Conservation (phyloP, 345 rosid genomes). For the Citrus medica region DNA sequence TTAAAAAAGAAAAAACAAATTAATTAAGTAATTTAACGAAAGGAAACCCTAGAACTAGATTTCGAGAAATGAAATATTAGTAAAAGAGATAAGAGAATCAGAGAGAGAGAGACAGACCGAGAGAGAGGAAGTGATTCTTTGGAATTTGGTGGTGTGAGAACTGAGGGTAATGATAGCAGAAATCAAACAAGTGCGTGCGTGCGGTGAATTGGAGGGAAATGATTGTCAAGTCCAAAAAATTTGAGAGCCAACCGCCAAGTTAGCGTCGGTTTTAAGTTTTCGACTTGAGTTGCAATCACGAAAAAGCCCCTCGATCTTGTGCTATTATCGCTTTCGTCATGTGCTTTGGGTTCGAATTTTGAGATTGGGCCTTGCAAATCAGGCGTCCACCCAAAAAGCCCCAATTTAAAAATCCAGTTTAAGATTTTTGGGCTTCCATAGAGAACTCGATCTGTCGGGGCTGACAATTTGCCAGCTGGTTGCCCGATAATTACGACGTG, state of each 20-base stretch:
- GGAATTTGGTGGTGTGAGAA: neutral
- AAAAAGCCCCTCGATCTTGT: neutral
- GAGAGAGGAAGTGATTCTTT: conserved; percentile 5
- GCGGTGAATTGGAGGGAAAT: conserved; percentile 38
- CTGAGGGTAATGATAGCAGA: neutral
- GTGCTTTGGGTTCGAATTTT: neutral
- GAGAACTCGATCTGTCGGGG: neutral
- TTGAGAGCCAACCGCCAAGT: neutral
- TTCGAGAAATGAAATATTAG: conserved; percentile 22
- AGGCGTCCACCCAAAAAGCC: neutral
- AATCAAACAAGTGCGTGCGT: neutral
- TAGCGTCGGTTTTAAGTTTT: conserved; percentile 18
- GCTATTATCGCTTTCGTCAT: neutral
- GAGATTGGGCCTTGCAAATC: neutral
- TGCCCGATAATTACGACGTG: neutral
- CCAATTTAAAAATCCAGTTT: neutral
- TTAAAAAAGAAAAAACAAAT: neutral
- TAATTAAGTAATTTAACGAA: conserved; percentile 1
- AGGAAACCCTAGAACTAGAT: conserved; percentile 12
- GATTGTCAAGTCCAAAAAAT: neutral
- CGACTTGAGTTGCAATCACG: neutral
- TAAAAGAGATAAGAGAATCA: neutral
- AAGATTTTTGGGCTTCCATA: neutral
- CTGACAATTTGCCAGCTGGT: neutral
- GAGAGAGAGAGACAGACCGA: neutral